Evolutionary conservation across 768 basidiomycete genomes (phyloP).

Genomic region (Podaxis pistillaris): DNA sequence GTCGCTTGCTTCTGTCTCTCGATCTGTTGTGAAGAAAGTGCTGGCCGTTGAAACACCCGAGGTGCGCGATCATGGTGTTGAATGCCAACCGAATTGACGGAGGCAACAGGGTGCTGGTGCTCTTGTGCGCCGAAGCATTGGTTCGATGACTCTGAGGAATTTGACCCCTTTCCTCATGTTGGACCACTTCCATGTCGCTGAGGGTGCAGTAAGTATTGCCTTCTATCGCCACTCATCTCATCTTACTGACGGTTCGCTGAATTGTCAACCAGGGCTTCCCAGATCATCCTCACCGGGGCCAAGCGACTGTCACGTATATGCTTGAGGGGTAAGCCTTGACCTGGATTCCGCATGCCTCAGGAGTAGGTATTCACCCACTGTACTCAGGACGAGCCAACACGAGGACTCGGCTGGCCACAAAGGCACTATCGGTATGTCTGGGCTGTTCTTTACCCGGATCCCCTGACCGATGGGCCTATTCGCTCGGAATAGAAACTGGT

Average conservation of each 20-base stretch:
- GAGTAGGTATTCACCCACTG: not conserved
- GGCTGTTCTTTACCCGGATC: not conserved
- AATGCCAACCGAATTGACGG: constrained; percentile 2
- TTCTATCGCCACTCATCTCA: not conserved
- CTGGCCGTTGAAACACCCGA: constrained; percentile 74
- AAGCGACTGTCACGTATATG: constrained; percentile 89
- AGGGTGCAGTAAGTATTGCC: constrained; percentile 58
- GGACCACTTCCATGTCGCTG: constrained; percentile 72
- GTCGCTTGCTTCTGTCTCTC: constrained; percentile 44
- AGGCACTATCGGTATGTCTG: constrained; percentile 55
- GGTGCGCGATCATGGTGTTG: constrained; percentile 31
- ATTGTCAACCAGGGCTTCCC: constrained; percentile 67
- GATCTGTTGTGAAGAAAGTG: constrained; percentile 74
- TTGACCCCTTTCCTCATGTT: constrained; percentile 91
- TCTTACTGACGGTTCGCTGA: not conserved
- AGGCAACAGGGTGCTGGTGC: constrained; percentile 72
- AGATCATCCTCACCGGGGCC: constrained; percentile 92
- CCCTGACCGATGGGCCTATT: not conserved
- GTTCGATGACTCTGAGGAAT: constrained; percentile 69
- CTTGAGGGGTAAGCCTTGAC: constrained; percentile 60
- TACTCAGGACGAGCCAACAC: constrained; percentile 62
- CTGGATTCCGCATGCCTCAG: not conserved
- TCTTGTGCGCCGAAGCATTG: constrained; percentile 83
- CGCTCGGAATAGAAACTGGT: constrained; percentile 47
- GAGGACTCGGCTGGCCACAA: constrained; percentile 91